Conservation (phyloP, 1,284 basidiomycete species). For the Stygiomarasmius scandens region DNA sequence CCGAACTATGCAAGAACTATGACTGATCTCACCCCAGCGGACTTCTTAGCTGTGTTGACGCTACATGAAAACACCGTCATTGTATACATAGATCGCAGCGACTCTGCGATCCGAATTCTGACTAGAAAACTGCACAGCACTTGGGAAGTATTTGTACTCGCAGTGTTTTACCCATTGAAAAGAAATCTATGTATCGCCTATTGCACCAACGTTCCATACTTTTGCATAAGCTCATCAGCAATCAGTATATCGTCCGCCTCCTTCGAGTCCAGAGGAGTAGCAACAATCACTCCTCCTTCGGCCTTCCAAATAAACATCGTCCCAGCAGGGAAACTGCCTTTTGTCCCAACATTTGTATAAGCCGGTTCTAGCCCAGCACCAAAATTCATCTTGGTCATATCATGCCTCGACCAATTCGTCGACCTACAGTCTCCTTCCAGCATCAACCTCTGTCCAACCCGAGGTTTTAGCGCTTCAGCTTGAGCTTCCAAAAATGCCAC, state of each 20-base stretch:
- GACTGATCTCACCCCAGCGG: too few species aligned
- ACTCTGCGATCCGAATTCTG: too few species aligned
- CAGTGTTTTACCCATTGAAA: too few species aligned
- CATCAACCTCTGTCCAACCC: neutral
- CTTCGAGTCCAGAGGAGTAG: conserved; percentile 4
- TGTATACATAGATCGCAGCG: too few species aligned
- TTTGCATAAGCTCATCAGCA: conserved; percentile 3
- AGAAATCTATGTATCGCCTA: neutral
- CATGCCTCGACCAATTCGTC: conserved; percentile 13
- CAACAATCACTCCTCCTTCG: neutral
- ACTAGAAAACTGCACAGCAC: too few species aligned
- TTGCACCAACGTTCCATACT: neutral
- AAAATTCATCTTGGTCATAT: conserved; percentile 10
- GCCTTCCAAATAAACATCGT: conserved; percentile 4
- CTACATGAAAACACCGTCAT: too few species aligned
- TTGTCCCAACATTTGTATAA: neutral
- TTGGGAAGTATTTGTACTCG: too few species aligned
- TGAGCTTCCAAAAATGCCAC: conserved; percentile 10
- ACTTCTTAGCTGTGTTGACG: too few species aligned
- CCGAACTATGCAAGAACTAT: too few species aligned
- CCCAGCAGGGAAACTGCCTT: neutral
- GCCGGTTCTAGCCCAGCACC: neutral
- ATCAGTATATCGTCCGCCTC: conserved; percentile 9
- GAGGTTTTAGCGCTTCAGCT: neutral
- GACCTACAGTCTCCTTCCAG: conserved; percentile 8